Evolutionary conservation across 2,329 filamentous ascomycete genomes (phyloP).

Genomic region (Aspergillus persii): DNA sequence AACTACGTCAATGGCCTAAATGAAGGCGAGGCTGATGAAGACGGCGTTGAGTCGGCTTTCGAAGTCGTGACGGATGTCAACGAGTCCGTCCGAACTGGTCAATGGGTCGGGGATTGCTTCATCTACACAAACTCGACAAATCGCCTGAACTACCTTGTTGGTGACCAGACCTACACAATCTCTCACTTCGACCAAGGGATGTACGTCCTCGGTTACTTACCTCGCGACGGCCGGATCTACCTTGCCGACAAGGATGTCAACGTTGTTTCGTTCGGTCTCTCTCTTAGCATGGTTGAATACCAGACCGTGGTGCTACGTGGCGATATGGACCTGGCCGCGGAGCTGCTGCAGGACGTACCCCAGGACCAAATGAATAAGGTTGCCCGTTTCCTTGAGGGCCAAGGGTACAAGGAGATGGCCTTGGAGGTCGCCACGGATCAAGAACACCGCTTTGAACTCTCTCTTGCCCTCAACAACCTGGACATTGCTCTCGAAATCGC

Average conservation of each 20-base stretch:
- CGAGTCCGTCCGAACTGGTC: conserved; percentile 87
- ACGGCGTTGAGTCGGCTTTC: conserved; percentile 93
- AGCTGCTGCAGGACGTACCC: conserved; percentile 79
- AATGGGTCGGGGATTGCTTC: conserved; percentile 99
- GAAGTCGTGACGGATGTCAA: conserved; percentile 95
- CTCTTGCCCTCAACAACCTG: conserved; percentile 77
- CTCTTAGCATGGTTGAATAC: conserved; percentile 90
- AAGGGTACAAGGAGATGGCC: conserved; percentile 94
- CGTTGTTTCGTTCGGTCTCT: conserved; percentile 85
- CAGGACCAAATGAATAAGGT: conserved; percentile 97
- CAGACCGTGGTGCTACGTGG: conserved; percentile 92
- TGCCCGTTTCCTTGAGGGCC: conserved; percentile 92
- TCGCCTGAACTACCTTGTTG: conserved; percentile 94
- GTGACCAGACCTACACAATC: conserved; percentile 96
- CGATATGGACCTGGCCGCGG: conserved; percentile 86
- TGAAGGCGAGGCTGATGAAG: conserved; percentile 76
- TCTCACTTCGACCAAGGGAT: conserved; percentile 94
- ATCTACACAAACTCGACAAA: conserved; percentile 98
- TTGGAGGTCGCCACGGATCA: conserved; percentile 91
- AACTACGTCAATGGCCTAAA: conserved; percentile 82
- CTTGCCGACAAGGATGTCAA: conserved; percentile 93
- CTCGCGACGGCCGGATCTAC: conserved; percentile 92
- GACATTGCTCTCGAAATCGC: conserved; percentile 84
- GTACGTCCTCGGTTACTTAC: conserved; percentile 94
- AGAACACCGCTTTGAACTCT: conserved; percentile 95